Percentiles rank a stretch among this genome's conserved stretches.
Conservation (phyloP, 169 alveolate genomes). For the Toxoplasma gondii region DNA sequence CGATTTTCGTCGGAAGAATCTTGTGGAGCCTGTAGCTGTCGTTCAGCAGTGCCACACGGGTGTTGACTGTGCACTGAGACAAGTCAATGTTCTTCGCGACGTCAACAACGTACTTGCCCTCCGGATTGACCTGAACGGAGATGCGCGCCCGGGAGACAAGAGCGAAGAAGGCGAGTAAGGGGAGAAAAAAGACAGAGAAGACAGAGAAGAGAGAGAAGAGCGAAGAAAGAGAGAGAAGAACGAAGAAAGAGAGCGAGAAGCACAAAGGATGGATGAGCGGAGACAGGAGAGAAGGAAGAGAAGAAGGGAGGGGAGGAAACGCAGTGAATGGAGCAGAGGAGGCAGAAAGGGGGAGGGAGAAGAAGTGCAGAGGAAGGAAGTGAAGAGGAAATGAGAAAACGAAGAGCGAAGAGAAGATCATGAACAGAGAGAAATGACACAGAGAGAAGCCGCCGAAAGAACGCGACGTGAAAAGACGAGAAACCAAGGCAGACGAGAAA, state of each 20-base stretch:
- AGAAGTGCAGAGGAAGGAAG: background rate
- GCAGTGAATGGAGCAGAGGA: background rate
- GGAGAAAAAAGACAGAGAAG: background rate
- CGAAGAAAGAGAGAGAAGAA: background rate
- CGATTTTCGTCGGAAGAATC: conserved; percentile 97
- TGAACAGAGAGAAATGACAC: no score
- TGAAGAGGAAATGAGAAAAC: background rate
- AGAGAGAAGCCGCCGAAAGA: background rate
- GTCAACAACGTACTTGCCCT: conserved; percentile 98
- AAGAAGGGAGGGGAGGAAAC: conserved; percentile 18
- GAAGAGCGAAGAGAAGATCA: background rate
- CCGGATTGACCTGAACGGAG: conserved; percentile 80
- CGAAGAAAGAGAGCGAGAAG: background rate
- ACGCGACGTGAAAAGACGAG: no score
- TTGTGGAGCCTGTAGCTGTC: conserved; percentile 93
- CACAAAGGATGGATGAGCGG: background rate
- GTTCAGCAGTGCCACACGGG: conserved; percentile 87
- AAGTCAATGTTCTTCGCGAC: conserved; percentile 89
- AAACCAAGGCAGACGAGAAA: no score
- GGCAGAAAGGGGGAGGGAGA: background rate
- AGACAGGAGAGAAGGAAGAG: background rate
- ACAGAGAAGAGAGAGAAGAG: no score
- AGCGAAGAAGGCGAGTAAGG: background rate
- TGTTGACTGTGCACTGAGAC: conserved; percentile 92
- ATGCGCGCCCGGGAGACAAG: background rate